Conservation (phyloP, 345 rosid genomes). For the Ceriops zippeliana region DNA sequence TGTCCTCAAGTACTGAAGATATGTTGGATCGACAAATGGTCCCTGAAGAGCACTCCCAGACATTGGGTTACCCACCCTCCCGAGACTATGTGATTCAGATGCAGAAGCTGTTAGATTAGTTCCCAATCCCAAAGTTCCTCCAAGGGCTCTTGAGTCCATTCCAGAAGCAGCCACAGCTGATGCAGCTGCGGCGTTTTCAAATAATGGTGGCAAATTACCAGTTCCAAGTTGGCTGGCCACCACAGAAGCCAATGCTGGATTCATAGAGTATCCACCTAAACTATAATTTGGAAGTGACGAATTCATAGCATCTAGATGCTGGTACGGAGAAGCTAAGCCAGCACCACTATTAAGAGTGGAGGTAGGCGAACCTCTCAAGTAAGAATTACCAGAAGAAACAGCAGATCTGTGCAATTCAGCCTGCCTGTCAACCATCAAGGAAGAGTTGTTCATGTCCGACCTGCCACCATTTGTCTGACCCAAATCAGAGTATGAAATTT, state of each 20-base stretch:
- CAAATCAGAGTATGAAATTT: constrained; percentile 34
- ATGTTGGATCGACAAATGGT: constrained; percentile 40
- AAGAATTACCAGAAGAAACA: constrained; percentile 38
- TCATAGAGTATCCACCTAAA: constrained; percentile 44
- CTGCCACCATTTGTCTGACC: constrained; percentile 37
- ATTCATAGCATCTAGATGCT: constrained; percentile 43
- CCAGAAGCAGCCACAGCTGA: constrained; percentile 54
- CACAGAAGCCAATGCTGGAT: constrained; percentile 57
- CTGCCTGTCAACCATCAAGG: constrained; percentile 42
- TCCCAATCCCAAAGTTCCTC: constrained; percentile 52
- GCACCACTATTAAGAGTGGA: constrained; percentile 50
- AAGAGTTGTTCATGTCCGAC: constrained; percentile 31
- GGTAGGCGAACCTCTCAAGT: constrained; percentile 60
- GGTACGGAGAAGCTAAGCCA: constrained; percentile 50
- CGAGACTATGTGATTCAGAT: constrained; percentile 40
- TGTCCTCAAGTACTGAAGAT: constrained; percentile 48
- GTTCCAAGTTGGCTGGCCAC: constrained; percentile 63
- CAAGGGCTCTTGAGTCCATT: constrained; percentile 61
- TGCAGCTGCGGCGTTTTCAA: constrained; percentile 67
- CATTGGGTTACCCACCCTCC: constrained; percentile 38
- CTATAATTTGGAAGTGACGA: constrained; percentile 47
- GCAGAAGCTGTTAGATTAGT: constrained; percentile 29
- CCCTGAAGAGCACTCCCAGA: constrained; percentile 35
- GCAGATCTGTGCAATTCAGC: constrained; percentile 42
- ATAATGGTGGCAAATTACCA: constrained; percentile 54